These are phyloP conservation scores for Cyberlindnera bimundalis DNA, from an alignment of 805 yeast genomes.

Conservation along the genomic window DNA sequence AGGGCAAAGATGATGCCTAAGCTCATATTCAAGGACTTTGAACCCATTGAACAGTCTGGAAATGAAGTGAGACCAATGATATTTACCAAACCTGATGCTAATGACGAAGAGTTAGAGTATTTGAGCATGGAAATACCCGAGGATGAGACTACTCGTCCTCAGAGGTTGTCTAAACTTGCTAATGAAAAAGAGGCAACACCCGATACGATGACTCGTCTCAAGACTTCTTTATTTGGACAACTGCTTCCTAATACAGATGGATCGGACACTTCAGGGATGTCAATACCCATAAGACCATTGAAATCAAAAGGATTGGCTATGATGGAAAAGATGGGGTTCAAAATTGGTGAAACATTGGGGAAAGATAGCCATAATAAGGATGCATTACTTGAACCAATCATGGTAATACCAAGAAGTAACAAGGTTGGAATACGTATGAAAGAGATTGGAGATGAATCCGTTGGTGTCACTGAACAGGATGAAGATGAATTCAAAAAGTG, in stretches of 20 bases:
- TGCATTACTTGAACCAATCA: conserved; percentile 34
- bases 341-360: conserved; percentile 45
- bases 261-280: not conserved
- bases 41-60: not conserved
- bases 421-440: conserved; percentile 25
- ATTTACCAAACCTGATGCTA: conserved; percentile 3
- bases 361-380: conserved; percentile 16
- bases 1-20: conserved; percentile 17
- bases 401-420: conserved; percentile 16
- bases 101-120: conserved; percentile 26
- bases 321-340: conserved; percentile 59
- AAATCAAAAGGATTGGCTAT: conserved; percentile 45
- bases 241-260: conserved; percentile 1
- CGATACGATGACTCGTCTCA: conserved; percentile 10
- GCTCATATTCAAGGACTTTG: conserved; percentile 6
- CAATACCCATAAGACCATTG: conserved; percentile 4
- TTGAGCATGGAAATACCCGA: conserved; percentile 26
- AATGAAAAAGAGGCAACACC: not conserved
- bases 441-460: not conserved
- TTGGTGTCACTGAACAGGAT: conserved; percentile 15
- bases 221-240: conserved; percentile 24
- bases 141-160: conserved; percentile 9
- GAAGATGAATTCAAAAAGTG: conserved; percentile 22
- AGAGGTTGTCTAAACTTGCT: not conserved
- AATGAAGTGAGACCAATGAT: not conserved